Base-by-base conservation (phyloP, 1,284 basidiomycete genomes). In the Ganoderma sinense region DNA sequence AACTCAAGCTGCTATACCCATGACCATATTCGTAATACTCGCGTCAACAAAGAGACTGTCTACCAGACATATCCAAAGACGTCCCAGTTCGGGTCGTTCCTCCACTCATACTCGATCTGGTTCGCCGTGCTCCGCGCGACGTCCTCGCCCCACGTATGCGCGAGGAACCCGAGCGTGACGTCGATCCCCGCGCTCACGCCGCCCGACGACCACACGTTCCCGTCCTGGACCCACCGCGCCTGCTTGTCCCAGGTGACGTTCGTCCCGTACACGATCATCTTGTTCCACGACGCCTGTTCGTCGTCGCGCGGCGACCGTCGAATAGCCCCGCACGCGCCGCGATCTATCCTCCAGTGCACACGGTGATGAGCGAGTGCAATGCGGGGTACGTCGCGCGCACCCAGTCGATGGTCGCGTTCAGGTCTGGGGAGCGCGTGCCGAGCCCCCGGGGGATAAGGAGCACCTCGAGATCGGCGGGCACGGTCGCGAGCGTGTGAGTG, bases 71-170 rank as follows among this genome's bases (percentile, higher is more conserved):
- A 56, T 33, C 53, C 60, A 18, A 67, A 67, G 13, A 56, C 36
- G 29, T 67, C 66, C 66, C 66, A 67, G 51, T 58, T 45, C 18
- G 66, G 60, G 39, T 62, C 51, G 31, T 67, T 41, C 26, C 61
- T 43, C 61, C 66, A 33, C 61, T 63, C 66, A 14, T 63, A 58
- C 51, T 67, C 40, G 36, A 62, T 62, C 14, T 8, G 2, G 51
- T 67, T 62, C 43, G 58, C 48, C 36, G 23, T 39, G 13, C 5
- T 2, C 16, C 51, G 45, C 26, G 51, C 60, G 6, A 45, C 51
- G 18, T 29, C 60, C 51, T 63, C 66, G 33, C 59, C 65, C 36
- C 13, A 55, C 59, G 29, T 10, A 11, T 10, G 41, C 33, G 65
- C 39, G 58, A 60, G 2, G 23, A 55, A 62, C 48, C 23, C 58